These are phyloP conservation scores for Stereum hirsutum DNA, from an alignment of 1,284 basidiomycete species.

Conservation along the genomic window DNA sequence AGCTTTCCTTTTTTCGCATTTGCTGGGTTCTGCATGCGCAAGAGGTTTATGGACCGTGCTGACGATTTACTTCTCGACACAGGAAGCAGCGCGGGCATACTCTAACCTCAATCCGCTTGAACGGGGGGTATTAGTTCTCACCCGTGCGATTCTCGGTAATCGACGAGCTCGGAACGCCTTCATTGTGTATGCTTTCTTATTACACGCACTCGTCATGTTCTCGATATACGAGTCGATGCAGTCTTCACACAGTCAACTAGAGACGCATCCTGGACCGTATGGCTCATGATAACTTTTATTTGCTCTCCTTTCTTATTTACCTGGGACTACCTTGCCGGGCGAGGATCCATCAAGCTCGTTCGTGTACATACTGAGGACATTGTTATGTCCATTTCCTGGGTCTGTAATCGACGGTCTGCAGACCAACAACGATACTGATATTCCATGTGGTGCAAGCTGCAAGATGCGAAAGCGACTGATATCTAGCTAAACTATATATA, in stretches of 20 bases:
- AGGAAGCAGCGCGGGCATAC: conserved; percentile 92
- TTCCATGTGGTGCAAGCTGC: too few species aligned
- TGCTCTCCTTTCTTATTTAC: neutral
- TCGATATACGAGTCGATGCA: conserved; percentile 65
- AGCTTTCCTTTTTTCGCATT: conserved; percentile 23
- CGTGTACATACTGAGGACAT: too few species aligned
- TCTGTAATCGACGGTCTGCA: too few species aligned
- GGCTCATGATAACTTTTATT: conserved; percentile 4
- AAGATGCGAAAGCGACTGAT: too few species aligned
- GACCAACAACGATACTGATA: too few species aligned
- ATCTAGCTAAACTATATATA: too few species aligned
- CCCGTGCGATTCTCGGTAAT: conserved; percentile 81
- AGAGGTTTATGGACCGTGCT: neutral
- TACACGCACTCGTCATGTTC: conserved; percentile 77
- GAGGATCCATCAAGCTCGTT: too few species aligned
- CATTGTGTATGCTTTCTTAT: conserved; percentile 69
- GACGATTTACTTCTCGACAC: conserved; percentile 7
- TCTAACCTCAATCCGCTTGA: conserved; percentile 90
- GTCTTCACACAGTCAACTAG: conserved; percentile 36
- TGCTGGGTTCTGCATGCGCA: neutral
- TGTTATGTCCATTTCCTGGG: too few species aligned
- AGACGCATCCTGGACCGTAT: conserved; percentile 35
- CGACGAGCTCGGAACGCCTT: conserved; percentile 78
- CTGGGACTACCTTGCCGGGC: too few species aligned
- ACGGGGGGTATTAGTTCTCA: conserved; percentile 78